These are phyloP conservation scores for Gomphus bonarii DNA, from an alignment of 1,284 basidiomycete species.

Conservation along the genomic window DNA sequence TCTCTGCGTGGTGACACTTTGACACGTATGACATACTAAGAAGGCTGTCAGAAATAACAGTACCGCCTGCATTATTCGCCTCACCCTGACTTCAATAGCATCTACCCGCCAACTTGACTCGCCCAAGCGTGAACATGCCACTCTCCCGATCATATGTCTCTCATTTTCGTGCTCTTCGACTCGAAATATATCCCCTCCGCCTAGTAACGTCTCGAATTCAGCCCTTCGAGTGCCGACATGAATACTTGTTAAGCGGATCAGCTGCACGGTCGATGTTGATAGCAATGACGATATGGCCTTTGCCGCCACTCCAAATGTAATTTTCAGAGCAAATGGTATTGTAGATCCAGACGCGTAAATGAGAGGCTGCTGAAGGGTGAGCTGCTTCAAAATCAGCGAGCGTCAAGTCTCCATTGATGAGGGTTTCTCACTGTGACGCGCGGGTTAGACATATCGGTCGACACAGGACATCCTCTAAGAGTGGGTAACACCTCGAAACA, in stretches of 20 bases:
- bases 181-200: background rate
- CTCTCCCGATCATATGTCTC: slow-evolving; percentile 4
- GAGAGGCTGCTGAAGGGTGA: background rate
- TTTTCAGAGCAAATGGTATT: slow-evolving; percentile 1
- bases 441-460: background rate
- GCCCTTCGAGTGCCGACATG: background rate
- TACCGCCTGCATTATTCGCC: background rate
- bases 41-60: background rate
- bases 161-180: slow-evolving; percentile 1
- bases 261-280: background rate
- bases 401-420: background rate
- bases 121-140: background rate
- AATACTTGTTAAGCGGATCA: slow-evolving; percentile 3
- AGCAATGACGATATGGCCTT: slow-evolving; percentile 1
- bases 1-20: slow-evolving; percentile 1
- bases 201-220: slow-evolving; percentile 3
- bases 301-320: background rate
- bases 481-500: background rate
- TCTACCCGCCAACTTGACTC: slow-evolving; percentile 8
- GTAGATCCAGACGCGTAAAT: background rate
- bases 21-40: slow-evolving; percentile 4
- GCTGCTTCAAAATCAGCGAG: background rate
- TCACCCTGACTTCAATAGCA: slow-evolving; percentile 2
- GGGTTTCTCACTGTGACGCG: slow-evolving; percentile 1
- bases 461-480: background rate